A percentile compares a stretch with the other conserved stretches of the same genome.
Conservation (phyloP, 177 flowering plant genomes). For the Vitis hybrid region DNA sequence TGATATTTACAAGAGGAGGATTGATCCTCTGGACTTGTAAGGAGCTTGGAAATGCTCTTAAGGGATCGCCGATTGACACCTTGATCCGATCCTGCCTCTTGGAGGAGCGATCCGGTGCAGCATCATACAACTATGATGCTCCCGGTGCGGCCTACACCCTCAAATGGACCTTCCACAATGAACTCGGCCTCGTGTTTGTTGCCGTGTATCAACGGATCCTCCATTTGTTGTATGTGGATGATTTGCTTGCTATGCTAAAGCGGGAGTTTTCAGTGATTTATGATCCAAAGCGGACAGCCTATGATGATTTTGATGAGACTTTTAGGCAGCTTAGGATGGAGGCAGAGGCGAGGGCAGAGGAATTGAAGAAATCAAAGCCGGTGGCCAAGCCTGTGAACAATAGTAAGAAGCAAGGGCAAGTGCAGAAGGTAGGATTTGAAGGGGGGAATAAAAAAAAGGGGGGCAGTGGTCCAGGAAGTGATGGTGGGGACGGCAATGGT, state of each 20-base stretch:
- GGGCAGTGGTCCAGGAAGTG: conserved; percentile 38
- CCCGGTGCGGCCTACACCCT: conserved; percentile 81
- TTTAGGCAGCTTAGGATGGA: conserved; percentile 81
- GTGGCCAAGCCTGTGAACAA: conserved; percentile 38
- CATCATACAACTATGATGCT: conserved; percentile 75
- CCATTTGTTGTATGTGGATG: conserved; percentile 87
- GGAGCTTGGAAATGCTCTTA: conserved; percentile 85
- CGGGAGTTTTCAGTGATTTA: conserved; percentile 71
- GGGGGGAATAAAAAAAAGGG: conserved; percentile 52
- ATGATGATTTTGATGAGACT: conserved; percentile 71
- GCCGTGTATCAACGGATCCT: conserved; percentile 87
- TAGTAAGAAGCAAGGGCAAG: conserved; percentile 60
- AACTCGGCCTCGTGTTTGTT: conserved; percentile 90
- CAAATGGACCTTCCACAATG: conserved; percentile 93
- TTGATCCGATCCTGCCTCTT: conserved; percentile 86
- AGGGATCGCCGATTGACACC: conserved; percentile 89
- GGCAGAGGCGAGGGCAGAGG: conserved; percentile 86
- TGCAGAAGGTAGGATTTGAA: conserved; percentile 38
- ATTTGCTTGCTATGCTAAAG: conserved; percentile 78
- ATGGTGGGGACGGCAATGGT: conserved; percentile 49
- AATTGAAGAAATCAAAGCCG: conserved; percentile 70
- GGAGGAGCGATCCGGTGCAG: conserved; percentile 90
- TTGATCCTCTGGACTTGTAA: conserved; percentile 93
- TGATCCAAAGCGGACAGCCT: conserved; percentile 65
- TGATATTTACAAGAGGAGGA: conserved; percentile 93